Base-by-base conservation (phyloP, 2,329 filamentous ascomycete genomes). In the Dothiorella sarmentorum region DNA sequence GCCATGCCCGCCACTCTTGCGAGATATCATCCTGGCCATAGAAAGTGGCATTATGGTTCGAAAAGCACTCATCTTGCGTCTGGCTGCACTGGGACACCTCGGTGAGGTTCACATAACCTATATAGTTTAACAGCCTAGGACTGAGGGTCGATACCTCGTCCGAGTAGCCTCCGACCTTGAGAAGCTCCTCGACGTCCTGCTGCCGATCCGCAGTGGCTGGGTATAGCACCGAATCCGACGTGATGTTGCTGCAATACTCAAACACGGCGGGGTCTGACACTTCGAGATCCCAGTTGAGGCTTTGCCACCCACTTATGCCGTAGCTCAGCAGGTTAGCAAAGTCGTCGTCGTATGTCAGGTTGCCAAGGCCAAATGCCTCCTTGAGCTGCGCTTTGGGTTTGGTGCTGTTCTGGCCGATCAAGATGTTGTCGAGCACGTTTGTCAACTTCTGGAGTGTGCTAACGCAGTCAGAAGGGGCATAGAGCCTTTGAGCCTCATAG, bases 401-500 rank as follows among this genome's bases (percentile, higher is more conserved):
- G 0, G 73, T 67, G 60, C 81, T 75, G 31, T 79, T 78, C 53
- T 78, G 73, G 42, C 72, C 71, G 47, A 82, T 69, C 7, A 85
- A 69, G 62, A 87, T 83, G 35, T 78, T 82, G 65, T 88, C 85
- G 4, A 86, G 69, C 10, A 85, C 75, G 60, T 84, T 75, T 20
- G 78, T 80, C 40, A 86, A 71, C 29, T 82, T 85, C 67, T 88
- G 85, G 0, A 85, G 86, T 1, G 80, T 80, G 1, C 77, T 73
- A 33, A 91, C 80, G 67, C 90, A 94, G 29, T 83, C 80, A 0
- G 79, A 75, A 10, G 84, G 82, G 2, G 74, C 84, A 59, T 80
- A 82, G 17, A 80, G 68, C 11, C 82, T 76, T 58, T 85, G 78
- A 0, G 84, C 80, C 66, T 84, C 82, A 65, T 78, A 85, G 66